These are phyloP conservation scores for Cucumis sativus DNA, from an alignment of 306 rosid genomes.

Conservation along the genomic window Cucumber_9930_V3 NC_026660.2:5275501-5276000, in stretches of 20 bases:
- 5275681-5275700: background rate
- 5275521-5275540: conserved; percentile 51
- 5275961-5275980: background rate
- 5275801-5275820: conserved; percentile 86
- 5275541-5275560: conserved; percentile 31
- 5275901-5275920: background rate
- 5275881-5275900: background rate
- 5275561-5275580: conserved; percentile 51
- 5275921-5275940: background rate
- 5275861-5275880: conserved; percentile 31
- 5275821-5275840: conserved; percentile 93
- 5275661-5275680: background rate
- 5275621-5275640: background rate
- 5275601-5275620: conserved; percentile 18
- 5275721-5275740: conserved; percentile 67
- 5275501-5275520: conserved; percentile 83
- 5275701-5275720: background rate
- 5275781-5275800: conserved; percentile 80
- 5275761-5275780: conserved; percentile 79
- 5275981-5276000: background rate
- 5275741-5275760: conserved; percentile 80
- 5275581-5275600: conserved; percentile 52
- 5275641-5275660: background rate
- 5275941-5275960: too few species aligned
- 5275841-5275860: conserved; percentile 89